Evolutionary conservation across 306 rosid species (phyloP).

Genomic region (Fagus crenata): DNA sequence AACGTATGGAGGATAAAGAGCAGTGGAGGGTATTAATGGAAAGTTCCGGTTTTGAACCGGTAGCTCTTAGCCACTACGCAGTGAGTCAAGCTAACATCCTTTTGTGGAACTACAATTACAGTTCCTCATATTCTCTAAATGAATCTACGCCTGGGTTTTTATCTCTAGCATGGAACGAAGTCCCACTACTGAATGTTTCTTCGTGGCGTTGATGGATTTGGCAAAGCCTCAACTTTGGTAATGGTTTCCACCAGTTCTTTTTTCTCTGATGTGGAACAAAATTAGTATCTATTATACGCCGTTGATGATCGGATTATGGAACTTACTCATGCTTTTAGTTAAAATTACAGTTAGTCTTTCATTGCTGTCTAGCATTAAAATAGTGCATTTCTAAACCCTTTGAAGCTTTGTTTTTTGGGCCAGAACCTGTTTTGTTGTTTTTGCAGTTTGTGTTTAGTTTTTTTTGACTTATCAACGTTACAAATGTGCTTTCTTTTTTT

Average conservation of each 20-base stretch:
- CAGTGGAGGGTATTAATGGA: constrained; percentile 81
- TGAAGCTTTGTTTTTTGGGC: constrained; percentile 14
- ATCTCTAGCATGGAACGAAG: constrained; percentile 83
- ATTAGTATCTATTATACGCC: constrained; percentile 51
- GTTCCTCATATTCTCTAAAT: constrained; percentile 50
- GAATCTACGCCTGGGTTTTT: constrained; percentile 81
- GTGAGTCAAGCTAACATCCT: constrained; percentile 83
- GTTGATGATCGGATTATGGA: constrained; percentile 37
- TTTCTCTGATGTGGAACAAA: constrained; percentile 64
- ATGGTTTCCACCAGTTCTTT: constrained; percentile 70
- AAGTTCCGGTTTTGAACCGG: constrained; percentile 63
- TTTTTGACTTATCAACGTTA: constrained; percentile 14
- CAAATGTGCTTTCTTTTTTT: background rate
- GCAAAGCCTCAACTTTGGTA: constrained; percentile 18
- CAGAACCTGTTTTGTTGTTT: constrained; percentile 26
- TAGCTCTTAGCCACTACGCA: constrained; percentile 75
- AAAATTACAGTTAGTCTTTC: constrained; percentile 23
- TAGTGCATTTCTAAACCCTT: constrained; percentile 8
- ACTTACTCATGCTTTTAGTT: constrained; percentile 13
- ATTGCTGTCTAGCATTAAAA: constrained; percentile 25
- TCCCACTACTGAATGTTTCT: constrained; percentile 77
- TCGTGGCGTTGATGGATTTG: constrained; percentile 71
- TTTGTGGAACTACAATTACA: constrained; percentile 71
- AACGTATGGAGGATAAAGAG: constrained; percentile 75
- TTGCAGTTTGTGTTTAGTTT: constrained; percentile 41